Evolutionary conservation across 768 basidiomycete species (phyloP).

Genomic region (Gyrodon lividus): DNA sequence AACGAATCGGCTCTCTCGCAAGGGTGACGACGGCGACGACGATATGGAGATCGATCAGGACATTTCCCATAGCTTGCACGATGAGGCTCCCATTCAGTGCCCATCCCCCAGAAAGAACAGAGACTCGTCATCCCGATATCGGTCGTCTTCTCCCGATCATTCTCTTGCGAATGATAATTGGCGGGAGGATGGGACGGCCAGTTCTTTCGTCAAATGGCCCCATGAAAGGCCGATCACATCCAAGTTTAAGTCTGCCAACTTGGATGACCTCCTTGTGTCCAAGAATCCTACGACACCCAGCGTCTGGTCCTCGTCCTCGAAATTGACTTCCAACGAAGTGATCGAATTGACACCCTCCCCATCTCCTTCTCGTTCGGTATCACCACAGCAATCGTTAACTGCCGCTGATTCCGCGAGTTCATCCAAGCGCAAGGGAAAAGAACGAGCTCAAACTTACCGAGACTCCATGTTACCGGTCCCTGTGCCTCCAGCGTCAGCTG

Average conservation of each 20-base stretch:
- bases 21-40: constrained; percentile 51
- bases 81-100: constrained; percentile 4
- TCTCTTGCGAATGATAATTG: background rate
- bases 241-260: background rate
- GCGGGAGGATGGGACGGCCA: background rate
- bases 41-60: constrained; percentile 56
- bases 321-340: constrained; percentile 22
- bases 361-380: constrained; percentile 20
- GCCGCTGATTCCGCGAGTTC: background rate
- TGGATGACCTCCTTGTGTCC: background rate
- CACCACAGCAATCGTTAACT: constrained; percentile 8
- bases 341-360: constrained; percentile 35
- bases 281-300: constrained; percentile 7
- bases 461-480: background rate
- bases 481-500: background rate
- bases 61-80: constrained; percentile 14
- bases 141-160: constrained; percentile 15
- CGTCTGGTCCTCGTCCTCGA: constrained; percentile 22
- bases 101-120: constrained; percentile 2
- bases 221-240: background rate
- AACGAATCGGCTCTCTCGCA: constrained; percentile 42
- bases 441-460: constrained; percentile 3
- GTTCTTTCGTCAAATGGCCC: background rate
- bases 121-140: constrained; percentile 8
- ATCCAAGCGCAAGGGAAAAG: constrained; percentile 12